Evolutionary conservation across 129 eudicot genomes (phyloP), one percentile per base, ranked within the genome.

Genomic region (Chrysanthemum seticuspe): DNA sequence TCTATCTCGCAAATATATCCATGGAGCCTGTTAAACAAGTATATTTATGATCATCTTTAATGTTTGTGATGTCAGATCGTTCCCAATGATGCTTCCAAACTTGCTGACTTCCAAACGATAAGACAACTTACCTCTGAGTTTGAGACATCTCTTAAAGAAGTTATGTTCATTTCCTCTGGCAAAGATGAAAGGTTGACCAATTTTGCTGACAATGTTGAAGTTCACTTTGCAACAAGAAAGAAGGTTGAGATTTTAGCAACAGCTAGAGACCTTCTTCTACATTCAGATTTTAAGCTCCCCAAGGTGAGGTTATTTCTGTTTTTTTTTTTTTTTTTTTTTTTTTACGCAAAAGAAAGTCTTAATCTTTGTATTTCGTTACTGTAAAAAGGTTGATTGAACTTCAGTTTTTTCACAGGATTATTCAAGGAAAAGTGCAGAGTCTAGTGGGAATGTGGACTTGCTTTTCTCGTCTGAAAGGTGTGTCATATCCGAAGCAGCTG

Each of bases 71-170:
- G 48, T 74, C 85, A 95, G 97, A 86, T 83, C 84, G 94, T 90
- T 58, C 99, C 99, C 5, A 85, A 88, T 56, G 99, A 90, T 69
- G 96, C 99, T 70, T 95, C 99, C 62, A 95, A 90, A 87, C 87
- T 95, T 57, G 89, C 97, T 54, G 97, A 95, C 73, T 95, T 95
- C 76, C 99, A 90, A 70, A 89, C 76, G 56, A 83, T 83, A 56
- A 80, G 90, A 53, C 89, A 81, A 70, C 80, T 83, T 6, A 84
- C 96, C 52, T 62, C 83, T 72, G 89, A 95, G 56, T 95, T 95
- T 72, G 99, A 95, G 79, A 70, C 72, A 40, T 79, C 73, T 54
- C 78, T 95, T 23, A 86, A 88, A 87, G 91, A 88, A 69, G 68
- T 86, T 48, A 66, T 61, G 87, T 90, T 95, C 85, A 95, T 95